A percentile compares a stretch with the other conserved stretches of the same genome.
Evolutionary conservation across 176 grass and related monocot genomes (phyloP).

Genomic region (Carex scoparia): DNA sequence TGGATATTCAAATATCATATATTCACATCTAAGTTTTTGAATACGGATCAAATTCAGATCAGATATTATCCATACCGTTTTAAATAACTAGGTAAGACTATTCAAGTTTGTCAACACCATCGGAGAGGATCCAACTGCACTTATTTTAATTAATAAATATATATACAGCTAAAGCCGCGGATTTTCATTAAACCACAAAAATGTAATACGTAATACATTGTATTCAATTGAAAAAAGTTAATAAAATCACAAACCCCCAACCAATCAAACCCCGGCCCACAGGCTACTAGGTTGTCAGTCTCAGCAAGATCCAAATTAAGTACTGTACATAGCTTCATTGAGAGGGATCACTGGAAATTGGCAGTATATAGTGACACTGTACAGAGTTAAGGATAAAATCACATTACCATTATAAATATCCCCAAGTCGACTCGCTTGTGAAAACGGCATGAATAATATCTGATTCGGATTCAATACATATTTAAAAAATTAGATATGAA

Average conservation of each 20-base stretch:
- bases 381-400: no score
- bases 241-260: not conserved
- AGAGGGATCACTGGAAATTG: not conserved
- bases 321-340: not conserved
- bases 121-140: not conserved
- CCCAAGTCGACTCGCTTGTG: no score
- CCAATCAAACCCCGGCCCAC: not conserved
- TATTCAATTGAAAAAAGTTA: not conserved
- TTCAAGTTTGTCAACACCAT: not conserved
- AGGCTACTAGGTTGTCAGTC: not conserved
- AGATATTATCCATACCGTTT: no score
- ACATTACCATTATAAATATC: no score
- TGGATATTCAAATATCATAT: no score
- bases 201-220: not conserved
- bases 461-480: no score
- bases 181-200: not conserved
- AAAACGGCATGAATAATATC: no score
- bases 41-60: no score
- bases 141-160: not conserved
- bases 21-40: no score
- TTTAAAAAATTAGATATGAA: no score
- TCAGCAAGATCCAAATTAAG: conserved; percentile 2
- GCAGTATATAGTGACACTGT: not conserved
- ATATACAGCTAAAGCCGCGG: not conserved
- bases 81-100: not conserved